Conservation (phyloP, 2,329 filamentous ascomycete genomes). For the Penicillium brevicompactum region DNA sequence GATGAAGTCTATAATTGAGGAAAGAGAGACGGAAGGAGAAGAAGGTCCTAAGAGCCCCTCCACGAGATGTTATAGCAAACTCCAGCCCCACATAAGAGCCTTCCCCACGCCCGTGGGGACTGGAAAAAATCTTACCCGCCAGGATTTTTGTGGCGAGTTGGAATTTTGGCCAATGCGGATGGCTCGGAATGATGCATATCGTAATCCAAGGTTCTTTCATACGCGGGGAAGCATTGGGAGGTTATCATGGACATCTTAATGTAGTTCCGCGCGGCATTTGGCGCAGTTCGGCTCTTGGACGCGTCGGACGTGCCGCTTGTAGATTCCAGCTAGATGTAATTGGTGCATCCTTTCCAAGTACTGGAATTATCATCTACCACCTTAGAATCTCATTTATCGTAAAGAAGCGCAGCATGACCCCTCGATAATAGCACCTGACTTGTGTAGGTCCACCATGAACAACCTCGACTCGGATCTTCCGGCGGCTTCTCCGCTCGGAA, state of each 20-base stretch:
- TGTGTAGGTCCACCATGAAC: neutral
- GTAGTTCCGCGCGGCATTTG: neutral
- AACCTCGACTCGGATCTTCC: constrained; percentile 22
- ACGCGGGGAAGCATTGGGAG: neutral
- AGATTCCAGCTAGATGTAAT: neutral
- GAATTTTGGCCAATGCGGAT: constrained; percentile 6
- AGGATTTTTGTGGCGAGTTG: neutral
- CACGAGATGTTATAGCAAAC: constrained; percentile 16
- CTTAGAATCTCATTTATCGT: no score
- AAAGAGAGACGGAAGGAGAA: neutral
- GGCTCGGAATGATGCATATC: constrained; percentile 14
- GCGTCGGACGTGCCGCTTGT: neutral
- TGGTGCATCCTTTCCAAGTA: neutral
- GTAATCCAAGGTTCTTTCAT: no score
- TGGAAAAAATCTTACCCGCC: constrained; percentile 25
- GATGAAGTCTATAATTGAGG: constrained; percentile 1
- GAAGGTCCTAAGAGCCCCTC: neutral
- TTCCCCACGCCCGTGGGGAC: constrained; percentile 26
- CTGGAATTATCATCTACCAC: neutral
- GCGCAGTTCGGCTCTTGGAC: neutral
- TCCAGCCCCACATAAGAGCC: constrained; percentile 19
- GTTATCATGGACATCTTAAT: neutral
- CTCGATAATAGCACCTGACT: neutral
- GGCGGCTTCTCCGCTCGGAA: constrained; percentile 24
- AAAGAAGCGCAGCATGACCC: neutral